phyloP scores from a whole-genome alignment of 2,329 filamentous ascomycete species.

The Ceratocystis cubensis region DNA sequence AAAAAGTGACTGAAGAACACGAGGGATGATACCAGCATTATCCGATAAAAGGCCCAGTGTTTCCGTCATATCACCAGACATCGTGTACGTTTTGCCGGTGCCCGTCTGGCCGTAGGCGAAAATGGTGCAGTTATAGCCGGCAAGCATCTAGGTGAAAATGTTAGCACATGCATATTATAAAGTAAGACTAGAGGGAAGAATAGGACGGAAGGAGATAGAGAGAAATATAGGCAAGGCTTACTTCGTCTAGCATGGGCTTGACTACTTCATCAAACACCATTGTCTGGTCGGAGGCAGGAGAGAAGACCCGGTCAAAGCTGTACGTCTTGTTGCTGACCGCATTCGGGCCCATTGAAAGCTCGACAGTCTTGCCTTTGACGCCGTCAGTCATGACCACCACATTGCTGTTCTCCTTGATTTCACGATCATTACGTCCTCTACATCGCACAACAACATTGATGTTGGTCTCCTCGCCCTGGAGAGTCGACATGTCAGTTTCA shows the following conservation, averaged over 20 bases:
- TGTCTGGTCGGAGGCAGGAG: conserved; percentile 79
- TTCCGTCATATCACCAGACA: conserved; percentile 95
- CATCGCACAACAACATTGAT: conserved; percentile 96
- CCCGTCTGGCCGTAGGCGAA: conserved; percentile 98
- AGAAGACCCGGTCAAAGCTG: conserved; percentile 94
- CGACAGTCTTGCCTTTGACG: conserved; percentile 71
- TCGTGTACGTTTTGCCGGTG: conserved; percentile 97
- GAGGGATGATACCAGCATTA: conserved; percentile 86
- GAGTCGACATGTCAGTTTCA: conserved; percentile 44
- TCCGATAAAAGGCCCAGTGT: conserved; percentile 76
- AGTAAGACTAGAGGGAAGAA: too few species aligned
- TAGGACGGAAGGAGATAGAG: background rate
- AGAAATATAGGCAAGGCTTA: conserved; percentile 31
- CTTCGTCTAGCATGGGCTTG: conserved; percentile 82
- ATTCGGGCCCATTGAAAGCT: conserved; percentile 83
- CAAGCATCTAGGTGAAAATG: conserved; percentile 54
- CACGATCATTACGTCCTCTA: conserved; percentile 80
- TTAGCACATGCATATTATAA: conserved; percentile 4
- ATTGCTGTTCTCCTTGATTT: conserved; percentile 86
- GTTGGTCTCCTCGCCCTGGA: conserved; percentile 69
- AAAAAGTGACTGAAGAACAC: conserved; percentile 78
- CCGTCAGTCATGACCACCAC: conserved; percentile 82
- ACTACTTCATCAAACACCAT: conserved; percentile 96
- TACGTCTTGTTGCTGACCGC: conserved; percentile 93
- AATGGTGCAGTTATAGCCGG: conserved; percentile 94